Percentiles rank a stretch among this genome's conserved stretches.
Conservation (phyloP, 2,329 filamentous ascomycete genomes). For the Aspergillus oerlinghausenensis region DNA sequence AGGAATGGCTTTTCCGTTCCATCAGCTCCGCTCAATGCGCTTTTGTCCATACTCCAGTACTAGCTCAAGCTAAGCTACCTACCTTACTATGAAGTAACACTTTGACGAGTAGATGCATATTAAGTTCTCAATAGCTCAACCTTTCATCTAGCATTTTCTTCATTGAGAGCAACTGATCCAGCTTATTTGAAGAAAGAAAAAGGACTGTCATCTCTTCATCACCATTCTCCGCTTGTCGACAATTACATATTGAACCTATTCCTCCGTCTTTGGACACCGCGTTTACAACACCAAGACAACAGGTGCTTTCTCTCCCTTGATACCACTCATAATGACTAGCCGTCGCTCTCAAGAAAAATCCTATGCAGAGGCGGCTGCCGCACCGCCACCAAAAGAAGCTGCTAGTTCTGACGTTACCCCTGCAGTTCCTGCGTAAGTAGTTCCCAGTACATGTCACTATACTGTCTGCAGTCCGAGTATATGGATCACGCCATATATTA, state of each 20-base stretch:
- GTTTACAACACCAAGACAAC: not conserved
- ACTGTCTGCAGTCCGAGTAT: not conserved
- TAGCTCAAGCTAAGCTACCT: not conserved
- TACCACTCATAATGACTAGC: not conserved
- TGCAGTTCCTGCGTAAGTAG: slow-evolving; percentile 71
- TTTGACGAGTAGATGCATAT: not conserved
- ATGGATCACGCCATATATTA: not conserved
- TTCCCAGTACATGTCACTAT: not conserved
- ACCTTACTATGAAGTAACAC: not conserved
- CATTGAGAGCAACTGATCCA: not conserved
- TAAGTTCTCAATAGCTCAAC: not conserved
- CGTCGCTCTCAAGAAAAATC: slow-evolving; percentile 15
- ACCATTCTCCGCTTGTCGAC: not conserved
- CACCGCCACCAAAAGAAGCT: slow-evolving; percentile 35
- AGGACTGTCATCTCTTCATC: not conserved
- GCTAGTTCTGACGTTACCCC: slow-evolving; percentile 71
- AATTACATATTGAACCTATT: not conserved
- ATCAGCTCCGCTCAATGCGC: not conserved
- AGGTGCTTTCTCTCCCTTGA: not conserved
- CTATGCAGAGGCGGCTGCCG: slow-evolving; percentile 23
- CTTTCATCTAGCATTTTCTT: not conserved
- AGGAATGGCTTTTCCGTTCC: not conserved
- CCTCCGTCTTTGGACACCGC: not conserved
- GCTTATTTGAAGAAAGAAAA: not conserved
- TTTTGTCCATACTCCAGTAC: not conserved